These are phyloP conservation scores for Colletotrichum euphorbiae DNA, from an alignment of 2,329 filamentous ascomycete genomes.

Conservation along the genomic window DNA sequence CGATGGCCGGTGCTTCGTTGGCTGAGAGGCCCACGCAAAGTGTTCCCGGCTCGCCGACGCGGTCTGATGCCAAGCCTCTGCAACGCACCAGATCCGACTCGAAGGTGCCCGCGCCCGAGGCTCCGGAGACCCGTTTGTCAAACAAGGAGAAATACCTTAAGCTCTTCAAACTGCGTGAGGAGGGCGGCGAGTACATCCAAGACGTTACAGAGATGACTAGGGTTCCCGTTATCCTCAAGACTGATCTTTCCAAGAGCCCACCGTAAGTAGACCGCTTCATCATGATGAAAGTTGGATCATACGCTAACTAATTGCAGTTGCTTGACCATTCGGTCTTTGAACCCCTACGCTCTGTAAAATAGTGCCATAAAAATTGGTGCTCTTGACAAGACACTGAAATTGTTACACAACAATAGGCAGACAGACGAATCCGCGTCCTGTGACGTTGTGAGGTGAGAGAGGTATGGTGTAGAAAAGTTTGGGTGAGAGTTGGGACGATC, in stretches of 20 bases:
- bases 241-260: constrained; percentile 97
- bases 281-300: background rate
- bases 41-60: constrained; percentile 90
- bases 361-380: constrained; percentile 9
- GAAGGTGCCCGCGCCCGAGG: constrained; percentile 82
- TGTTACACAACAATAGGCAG: background rate
- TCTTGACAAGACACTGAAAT: background rate
- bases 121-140: constrained; percentile 81
- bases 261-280: constrained; percentile 77
- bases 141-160: constrained; percentile 98
- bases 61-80: constrained; percentile 75
- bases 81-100: constrained; percentile 94
- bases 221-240: constrained; percentile 98
- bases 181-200: constrained; percentile 96
- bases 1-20: constrained; percentile 90
- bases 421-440: background rate
- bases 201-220: constrained; percentile 98
- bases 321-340: constrained; percentile 85
- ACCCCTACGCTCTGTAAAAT: constrained; percentile 76
- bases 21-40: constrained; percentile 93
- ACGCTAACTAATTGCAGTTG: constrained; percentile 68
- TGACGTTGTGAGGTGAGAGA: background rate
- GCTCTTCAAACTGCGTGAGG: constrained; percentile 89
- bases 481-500: constrained; percentile 30
- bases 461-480: constrained; percentile 36